phyloP scores from a whole-genome alignment of 73 alveolate genomes.

The Stentor coeruleus region DNA sequence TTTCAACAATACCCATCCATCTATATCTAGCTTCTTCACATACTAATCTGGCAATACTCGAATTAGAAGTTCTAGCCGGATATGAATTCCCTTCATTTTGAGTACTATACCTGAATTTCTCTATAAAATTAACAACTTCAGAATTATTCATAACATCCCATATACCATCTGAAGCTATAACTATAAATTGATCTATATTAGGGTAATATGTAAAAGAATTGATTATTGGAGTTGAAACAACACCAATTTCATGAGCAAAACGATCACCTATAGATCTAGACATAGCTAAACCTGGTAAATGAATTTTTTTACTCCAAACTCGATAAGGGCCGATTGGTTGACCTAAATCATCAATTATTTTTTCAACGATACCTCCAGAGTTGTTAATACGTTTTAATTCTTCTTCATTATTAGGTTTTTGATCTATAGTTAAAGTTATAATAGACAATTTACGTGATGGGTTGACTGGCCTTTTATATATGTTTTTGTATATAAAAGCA shows the following conservation, averaged over 20 bases:
- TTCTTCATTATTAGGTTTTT: slow-evolving; percentile 33
- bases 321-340: slow-evolving; percentile 38
- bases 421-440: slow-evolving; percentile 41
- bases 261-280: slow-evolving; percentile 51
- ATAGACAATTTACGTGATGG: slow-evolving; percentile 29
- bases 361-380: slow-evolving; percentile 46
- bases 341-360: slow-evolving; percentile 34
- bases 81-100: neutral
- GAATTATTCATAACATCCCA: slow-evolving; percentile 39
- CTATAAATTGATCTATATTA: slow-evolving; percentile 20
- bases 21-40: slow-evolving; percentile 30
- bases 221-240: slow-evolving; percentile 46
- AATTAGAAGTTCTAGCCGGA: neutral
- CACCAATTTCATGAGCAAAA: slow-evolving; percentile 48
- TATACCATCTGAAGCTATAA: slow-evolving; percentile 49
- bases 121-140: slow-evolving; percentile 20
- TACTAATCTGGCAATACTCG: slow-evolving; percentile 16
- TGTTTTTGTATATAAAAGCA: slow-evolving; percentile 4
- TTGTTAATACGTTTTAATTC: slow-evolving; percentile 40
- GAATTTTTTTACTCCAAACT: slow-evolving; percentile 35
- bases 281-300: slow-evolving; percentile 53
- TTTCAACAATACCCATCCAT: neutral
- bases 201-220: slow-evolving; percentile 7
- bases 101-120: neutral
- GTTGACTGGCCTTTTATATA: slow-evolving; percentile 30